Evolutionary conservation across 202 grass and related monocot species (phyloP), one percentile per base, ranked within the genome.

Genomic region (Carex sylvatica): DNA sequence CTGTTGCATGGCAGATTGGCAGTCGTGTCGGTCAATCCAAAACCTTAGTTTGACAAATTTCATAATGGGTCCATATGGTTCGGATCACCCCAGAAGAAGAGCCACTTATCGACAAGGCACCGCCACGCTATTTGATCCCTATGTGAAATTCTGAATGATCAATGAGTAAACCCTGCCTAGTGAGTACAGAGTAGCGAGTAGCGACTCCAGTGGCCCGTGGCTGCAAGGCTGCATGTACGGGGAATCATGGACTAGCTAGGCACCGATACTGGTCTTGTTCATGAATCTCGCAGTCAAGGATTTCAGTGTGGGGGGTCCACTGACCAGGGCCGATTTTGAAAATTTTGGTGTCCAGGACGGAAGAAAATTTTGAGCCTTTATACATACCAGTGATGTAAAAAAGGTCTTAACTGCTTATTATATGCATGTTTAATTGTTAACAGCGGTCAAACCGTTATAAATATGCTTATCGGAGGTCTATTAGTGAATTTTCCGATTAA

Each of bases 71-170:
- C 96, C 16, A 98, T 89, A 19, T 98, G 96, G 89, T 98, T 98
- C 80, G 96, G 95, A 47, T 98, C 96, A 31, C 96, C 96, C 96
- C 96, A 98, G 87, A 95, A 98, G 91, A 98, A 95, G 74, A 98
- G 82, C 96, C 96, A 98, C 78, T 90, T 95, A 68, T 87, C 86
- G 44, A 87, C 74, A 1, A 98, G 91, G 86, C 92, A 98, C 74
- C 60, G 85, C 96, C 96, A 98, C 12, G 96, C 89, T 5, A 26
- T 40, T 35, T 35, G 33, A 35, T 2, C 90, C 91, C 78, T 86
- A 66, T 11, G 58, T 71, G 59, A 95, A 99, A 87, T 83, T 75
- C 47, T 89, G 89, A 99, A 99, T 2, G 92, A 89, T 83, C 96
- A 99, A 68, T 98, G 96, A 47, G 96, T 98, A 98, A 11, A 98